Percentiles rank a stretch among this genome's conserved stretches.
These are phyloP conservation scores for Proliferodiscus dingleyae DNA, from an alignment of 2,329 filamentous ascomycete genomes.

Conservation along the genomic window DNA sequence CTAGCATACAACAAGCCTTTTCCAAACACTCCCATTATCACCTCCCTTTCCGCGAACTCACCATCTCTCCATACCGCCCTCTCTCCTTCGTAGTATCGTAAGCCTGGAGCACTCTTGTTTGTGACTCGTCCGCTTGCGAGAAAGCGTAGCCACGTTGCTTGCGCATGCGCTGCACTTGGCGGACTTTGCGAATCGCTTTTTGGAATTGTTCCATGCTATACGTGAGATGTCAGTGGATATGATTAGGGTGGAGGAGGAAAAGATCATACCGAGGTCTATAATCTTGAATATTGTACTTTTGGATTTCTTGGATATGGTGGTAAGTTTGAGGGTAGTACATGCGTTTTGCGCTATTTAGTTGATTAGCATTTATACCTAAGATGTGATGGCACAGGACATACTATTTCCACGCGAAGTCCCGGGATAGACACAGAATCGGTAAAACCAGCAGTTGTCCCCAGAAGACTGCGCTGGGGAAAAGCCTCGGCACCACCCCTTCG, in stretches of 20 bases:
- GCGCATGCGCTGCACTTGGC: conserved; percentile 97
- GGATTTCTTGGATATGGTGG: conserved; percentile 98
- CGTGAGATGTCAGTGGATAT: conserved; percentile 6
- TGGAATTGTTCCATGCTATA: conserved; percentile 97
- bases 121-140: conserved; percentile 93
- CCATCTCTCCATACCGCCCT: conserved; percentile 93
- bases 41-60: conserved; percentile 24
- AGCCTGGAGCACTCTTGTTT: conserved; percentile 90
- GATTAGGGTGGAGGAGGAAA: neutral
- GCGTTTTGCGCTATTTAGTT: conserved; percentile 58
- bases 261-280: conserved; percentile 79
- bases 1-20: too few species aligned
- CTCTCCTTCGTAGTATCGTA: conserved; percentile 94
- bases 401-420: conserved; percentile 97
- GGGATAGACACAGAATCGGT: conserved; percentile 73
- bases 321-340: conserved; percentile 97
- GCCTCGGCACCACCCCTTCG: conserved; percentile 71
- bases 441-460: conserved; percentile 85
- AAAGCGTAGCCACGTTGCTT: conserved; percentile 99
- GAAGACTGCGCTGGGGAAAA: conserved; percentile 80
- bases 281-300: conserved; percentile 99
- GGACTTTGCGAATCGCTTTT: conserved; percentile 96
- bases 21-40: too few species aligned
- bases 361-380: conserved; percentile 16
- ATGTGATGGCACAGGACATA: conserved; percentile 28